Conservation (phyloP, 2,329 filamentous ascomycete genomes). For the Clonostachys rosea region DNA sequence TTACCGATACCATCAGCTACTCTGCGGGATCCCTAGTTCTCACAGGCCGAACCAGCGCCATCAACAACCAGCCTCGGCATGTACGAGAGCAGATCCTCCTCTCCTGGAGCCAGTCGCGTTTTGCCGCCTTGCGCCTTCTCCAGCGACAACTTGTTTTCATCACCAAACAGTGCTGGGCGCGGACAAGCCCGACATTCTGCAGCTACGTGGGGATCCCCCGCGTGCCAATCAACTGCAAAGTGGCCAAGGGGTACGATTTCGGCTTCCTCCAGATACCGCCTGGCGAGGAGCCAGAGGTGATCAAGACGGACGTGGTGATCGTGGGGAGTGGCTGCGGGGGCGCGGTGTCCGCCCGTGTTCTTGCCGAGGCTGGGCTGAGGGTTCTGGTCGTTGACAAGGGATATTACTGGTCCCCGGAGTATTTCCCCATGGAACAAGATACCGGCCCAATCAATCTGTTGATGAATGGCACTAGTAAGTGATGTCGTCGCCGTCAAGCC, state of each 20-base stretch:
- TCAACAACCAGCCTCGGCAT: neutral
- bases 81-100: neutral
- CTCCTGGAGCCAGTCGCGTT: neutral
- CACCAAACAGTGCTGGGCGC: slow-evolving; percentile 1
- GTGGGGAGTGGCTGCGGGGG: slow-evolving; percentile 78
- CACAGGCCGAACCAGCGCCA: neutral
- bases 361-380: slow-evolving; percentile 63
- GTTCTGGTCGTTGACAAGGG: slow-evolving; percentile 74
- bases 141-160: neutral
- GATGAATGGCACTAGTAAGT: neutral
- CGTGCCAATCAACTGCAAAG: neutral
- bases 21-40: neutral
- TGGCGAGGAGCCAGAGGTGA: slow-evolving; percentile 34
- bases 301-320: slow-evolving; percentile 73
- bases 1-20: neutral
- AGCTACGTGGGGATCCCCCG: neutral
- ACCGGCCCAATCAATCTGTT: slow-evolving; percentile 3
- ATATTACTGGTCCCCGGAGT: slow-evolving; percentile 60
- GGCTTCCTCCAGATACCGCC: slow-evolving; percentile 48
- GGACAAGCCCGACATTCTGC: neutral
- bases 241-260: neutral
- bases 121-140: neutral
- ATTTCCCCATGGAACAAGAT: slow-evolving; percentile 58
- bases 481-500: neutral
- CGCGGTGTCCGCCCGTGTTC: slow-evolving; percentile 67